Base-by-base conservation (phyloP, 495 filamentous ascomycete genomes). In the Echria macrotheca region DNA sequence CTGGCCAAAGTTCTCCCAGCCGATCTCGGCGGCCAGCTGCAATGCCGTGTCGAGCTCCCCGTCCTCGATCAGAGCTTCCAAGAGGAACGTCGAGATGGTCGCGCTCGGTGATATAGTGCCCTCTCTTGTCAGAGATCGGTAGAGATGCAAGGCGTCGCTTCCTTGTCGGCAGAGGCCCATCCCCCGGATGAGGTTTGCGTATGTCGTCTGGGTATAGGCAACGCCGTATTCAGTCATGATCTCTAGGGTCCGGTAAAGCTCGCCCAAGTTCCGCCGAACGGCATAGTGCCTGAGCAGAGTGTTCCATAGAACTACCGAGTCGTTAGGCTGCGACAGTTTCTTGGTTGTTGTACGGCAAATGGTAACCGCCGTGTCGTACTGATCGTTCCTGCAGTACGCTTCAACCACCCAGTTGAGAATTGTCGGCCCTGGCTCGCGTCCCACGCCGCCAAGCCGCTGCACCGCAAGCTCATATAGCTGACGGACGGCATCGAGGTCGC, bases 221-320 rank as follows among this genome's bases (percentile, higher is more conserved):
- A 95, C 60, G 0, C 67, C 61, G 3, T 71, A 60, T 4, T 70
- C 58, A 28, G 75, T 68, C 83, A 96, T 94, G 41, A 67, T 64
- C 29, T 69, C 69, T 49, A 85, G 78, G 15, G 89, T 52, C 19
- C 74, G 75, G 40, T 80, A 76, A 19, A 86, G 72, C 31, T 72
- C 69, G 4, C 68, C 66, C 35, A 90, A 56, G 53, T 93, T 81
- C 49, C 82, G 71, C 4, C 78, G 72, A 47, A 78, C 69, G 14
- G 85, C 87, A 58, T 88, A 73, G 23, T 82, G 78, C 46, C 73
- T 70, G 3, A 96, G 66, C 14, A 96, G 66, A 15, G 75, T 69
- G 59, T 96, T 96, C 86, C 87, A 96, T 68, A 91, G 80, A 38
- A 70, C 63, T 12, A 82, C 81, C 21, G 49, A 53, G 36, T 55